A percentile compares a stretch with the other conserved stretches of the same genome.
phyloP scores from a whole-genome alignment of 176 grass and related monocot genomes.

The Carex myosuroides region DNA sequence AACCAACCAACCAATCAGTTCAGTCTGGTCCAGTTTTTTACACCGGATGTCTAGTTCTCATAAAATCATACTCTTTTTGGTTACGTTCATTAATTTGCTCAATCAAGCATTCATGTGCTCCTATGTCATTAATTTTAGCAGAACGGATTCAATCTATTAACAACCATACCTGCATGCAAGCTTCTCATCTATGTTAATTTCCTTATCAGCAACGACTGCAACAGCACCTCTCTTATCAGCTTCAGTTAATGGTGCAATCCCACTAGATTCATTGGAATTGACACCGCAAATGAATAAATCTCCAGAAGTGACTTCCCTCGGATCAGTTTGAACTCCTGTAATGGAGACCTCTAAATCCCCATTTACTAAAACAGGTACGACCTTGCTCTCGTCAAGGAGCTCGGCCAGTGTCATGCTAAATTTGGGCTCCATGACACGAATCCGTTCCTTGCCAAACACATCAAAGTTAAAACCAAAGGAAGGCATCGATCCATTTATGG shows the following conservation, averaged over 20 bases:
- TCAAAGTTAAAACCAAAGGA: conserved; percentile 43
- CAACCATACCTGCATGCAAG: conserved; percentile 40
- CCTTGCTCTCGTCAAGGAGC: conserved; percentile 90
- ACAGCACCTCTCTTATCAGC: conserved; percentile 90
- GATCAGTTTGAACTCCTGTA: conserved; percentile 59
- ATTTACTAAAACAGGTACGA: conserved; percentile 70
- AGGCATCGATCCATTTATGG: conserved; percentile 29
- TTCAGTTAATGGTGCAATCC: conserved; percentile 60
- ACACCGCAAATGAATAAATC: conserved; percentile 69
- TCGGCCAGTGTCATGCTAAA: conserved; percentile 93
- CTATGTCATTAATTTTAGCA: background rate
- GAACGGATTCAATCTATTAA: background rate
- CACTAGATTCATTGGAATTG: conserved; percentile 26
- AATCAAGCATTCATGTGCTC: background rate
- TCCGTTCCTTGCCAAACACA: conserved; percentile 41
- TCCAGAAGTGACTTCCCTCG: conserved; percentile 57
- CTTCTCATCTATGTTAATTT: conserved; percentile 86
- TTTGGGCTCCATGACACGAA: conserved; percentile 42
- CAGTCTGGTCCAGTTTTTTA: background rate
- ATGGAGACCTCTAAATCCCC: conserved; percentile 82
- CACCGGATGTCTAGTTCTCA: background rate
- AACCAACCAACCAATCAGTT: background rate
- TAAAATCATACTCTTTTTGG: background rate
- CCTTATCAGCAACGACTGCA: conserved; percentile 73
- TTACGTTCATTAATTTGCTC: background rate